phyloP scores from a whole-genome alignment of 345 rosid genomes.

The Eucalyptus marginata region DNA sequence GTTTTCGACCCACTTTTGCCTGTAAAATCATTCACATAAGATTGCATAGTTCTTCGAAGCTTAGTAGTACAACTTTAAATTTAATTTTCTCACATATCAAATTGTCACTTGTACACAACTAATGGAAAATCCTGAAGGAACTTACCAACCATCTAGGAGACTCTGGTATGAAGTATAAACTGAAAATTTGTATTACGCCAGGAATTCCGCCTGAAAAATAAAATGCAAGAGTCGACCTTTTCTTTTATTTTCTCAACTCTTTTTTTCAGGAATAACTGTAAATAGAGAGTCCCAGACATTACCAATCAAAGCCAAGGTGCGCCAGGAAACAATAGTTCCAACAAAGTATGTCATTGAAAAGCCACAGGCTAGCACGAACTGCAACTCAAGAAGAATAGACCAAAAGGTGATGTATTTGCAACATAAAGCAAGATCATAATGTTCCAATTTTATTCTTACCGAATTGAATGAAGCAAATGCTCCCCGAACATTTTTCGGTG shows the following conservation, averaged over 20 bases:
- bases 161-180: constrained; percentile 13
- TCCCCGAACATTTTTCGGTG: constrained; percentile 15
- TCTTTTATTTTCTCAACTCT: background rate
- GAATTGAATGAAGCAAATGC: background rate
- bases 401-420: background rate
- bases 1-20: constrained; percentile 20
- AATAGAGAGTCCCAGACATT: background rate
- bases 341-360: background rate
- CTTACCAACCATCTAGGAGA: constrained; percentile 31
- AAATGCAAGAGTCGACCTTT: background rate
- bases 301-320: constrained; percentile 5
- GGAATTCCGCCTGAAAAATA: constrained; percentile 4
- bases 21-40: background rate
- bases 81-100: background rate
- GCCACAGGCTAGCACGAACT: background rate
- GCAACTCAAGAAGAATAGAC: background rate
- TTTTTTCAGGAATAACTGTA: background rate
- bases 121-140: background rate
- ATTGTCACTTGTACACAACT: background rate
- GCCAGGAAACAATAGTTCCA: constrained; percentile 10
- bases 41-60: background rate
- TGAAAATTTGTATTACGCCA: constrained; percentile 2
- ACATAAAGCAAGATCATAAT: background rate
- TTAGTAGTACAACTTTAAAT: background rate
- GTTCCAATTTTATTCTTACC: background rate